Conservation (phyloP, 768 basidiomycete genomes). For the Boletus pseudopeckii region DNA sequence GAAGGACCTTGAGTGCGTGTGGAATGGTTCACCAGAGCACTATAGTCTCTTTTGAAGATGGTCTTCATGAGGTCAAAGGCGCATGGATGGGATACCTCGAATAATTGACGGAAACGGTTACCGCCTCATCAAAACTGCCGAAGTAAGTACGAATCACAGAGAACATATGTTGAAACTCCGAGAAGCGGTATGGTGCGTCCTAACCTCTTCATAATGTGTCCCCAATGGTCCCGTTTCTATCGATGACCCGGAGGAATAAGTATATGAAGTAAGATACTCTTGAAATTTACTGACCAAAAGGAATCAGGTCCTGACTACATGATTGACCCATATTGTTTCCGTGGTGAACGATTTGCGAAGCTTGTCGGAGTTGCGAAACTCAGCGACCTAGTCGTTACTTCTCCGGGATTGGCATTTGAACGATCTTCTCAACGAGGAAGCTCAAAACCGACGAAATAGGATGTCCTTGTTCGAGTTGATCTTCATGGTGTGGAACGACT, state of each 20-base stretch:
- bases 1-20: too few relatives aligned
- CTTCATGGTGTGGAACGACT: too few relatives aligned
- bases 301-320: too few relatives aligned
- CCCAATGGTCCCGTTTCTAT: too few relatives aligned
- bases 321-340: too few relatives aligned
- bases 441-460: background rate
- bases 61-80: background rate
- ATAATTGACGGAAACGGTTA: background rate
- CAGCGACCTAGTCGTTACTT: background rate
- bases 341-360: background rate
- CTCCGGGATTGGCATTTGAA: background rate
- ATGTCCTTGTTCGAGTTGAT: background rate
- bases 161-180: background rate
- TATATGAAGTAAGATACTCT: too few relatives aligned
- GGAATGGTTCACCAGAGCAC: background rate
- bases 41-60: background rate
- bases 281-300: too few relatives aligned
- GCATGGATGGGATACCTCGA: background rate
- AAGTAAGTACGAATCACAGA: background rate
- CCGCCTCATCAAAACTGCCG: background rate
- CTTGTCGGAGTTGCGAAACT: background rate
- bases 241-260: too few relatives aligned
- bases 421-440: too few relatives aligned
- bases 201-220: too few relatives aligned
- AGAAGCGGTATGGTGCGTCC: background rate